Evolutionary conservation across 2,329 filamentous ascomycete species (phyloP), one percentile per base, ranked within the genome.

Genomic region (Ascosphaera apis): DNA sequence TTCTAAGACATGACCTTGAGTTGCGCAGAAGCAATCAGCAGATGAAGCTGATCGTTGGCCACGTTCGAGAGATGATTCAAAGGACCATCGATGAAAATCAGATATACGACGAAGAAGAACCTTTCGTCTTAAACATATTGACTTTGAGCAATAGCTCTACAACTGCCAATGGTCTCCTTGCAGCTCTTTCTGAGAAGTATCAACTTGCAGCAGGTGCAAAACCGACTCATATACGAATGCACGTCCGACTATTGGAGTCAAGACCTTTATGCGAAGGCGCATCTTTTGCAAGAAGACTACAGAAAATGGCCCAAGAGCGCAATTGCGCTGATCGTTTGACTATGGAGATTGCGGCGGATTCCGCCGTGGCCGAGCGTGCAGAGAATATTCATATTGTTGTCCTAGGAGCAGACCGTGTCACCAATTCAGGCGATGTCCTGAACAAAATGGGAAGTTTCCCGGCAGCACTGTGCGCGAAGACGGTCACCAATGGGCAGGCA

Each of bases 181-280:
- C 72, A 43, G 80, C 71, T 34, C 65, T 95, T 39, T 84, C 84
- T 3, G 83, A 93, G 45, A 91, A 92, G 62, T n/a, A n/a, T n/a
- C n/a, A n/a, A n/a, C n/a, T n/a, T n/a, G n/a, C n/a, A n/a, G n/a
- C n/a, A n/a, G n/a, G n/a, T n/a, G n/a, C 4, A 31, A 15, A 31
- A 56, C 12, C 60, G 58, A 35, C 55, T 77, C 8, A 43, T 60
- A 1, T 52, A 60, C 18, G 51, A 0, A 46, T 76, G 6, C 62
- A 72, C 35, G 49, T 79, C 13, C 63, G 62, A 3, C 56, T 80
- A 19, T 58, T 80, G 3, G 74, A 79, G 48, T 78, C 74, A 2
- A 60, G 74, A 1, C 75, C 75, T 0, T 57, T 72, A 1, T 77
- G 64, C 42, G 73, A 80, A 51, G 75, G 73, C 5, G 67, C 67